These are phyloP conservation scores for Exserohilum rostratum DNA, from an alignment of 2,329 filamentous ascomycete species.

Conservation along the genomic window DNA sequence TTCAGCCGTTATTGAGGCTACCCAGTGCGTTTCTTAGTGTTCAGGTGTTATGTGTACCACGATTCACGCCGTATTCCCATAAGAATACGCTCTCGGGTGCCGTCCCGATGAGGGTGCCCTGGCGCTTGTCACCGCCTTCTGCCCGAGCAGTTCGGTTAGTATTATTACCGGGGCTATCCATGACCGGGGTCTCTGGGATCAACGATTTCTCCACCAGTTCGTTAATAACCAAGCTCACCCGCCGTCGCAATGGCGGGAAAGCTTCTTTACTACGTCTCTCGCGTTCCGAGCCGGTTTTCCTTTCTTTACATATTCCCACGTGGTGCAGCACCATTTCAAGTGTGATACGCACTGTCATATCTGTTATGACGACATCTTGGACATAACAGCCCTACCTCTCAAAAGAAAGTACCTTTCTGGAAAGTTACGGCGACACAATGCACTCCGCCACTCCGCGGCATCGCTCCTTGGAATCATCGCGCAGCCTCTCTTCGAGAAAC, in stretches of 20 bases:
- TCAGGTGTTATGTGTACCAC: neutral
- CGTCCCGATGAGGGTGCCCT: neutral
- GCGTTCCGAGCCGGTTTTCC: neutral
- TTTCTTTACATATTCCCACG: neutral
- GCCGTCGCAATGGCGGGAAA: neutral
- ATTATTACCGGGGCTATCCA: neutral
- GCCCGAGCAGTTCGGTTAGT: conserved; percentile 7
- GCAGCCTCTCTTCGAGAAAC: conserved; percentile 9
- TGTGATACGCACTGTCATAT: too few relatives aligned
- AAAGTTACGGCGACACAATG: conserved; percentile 25
- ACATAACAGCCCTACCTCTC: conserved; percentile 22
- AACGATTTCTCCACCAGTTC: conserved; percentile 10
- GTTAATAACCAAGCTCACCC: conserved; percentile 9
- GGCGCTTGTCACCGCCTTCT: conserved; percentile 8
- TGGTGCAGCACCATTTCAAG: neutral
- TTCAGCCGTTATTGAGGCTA: neutral
- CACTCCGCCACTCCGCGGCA: conserved; percentile 24
- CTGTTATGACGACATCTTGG: conserved; percentile 15
- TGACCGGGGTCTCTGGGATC: conserved; percentile 4
- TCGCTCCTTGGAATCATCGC: conserved; percentile 30
- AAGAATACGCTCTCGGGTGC: neutral
- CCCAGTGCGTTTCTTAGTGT: neutral
- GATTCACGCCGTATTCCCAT: neutral
- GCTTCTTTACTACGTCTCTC: neutral
- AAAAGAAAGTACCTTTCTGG: conserved; percentile 16